Percentiles rank a stretch among this genome's conserved stretches.
These are phyloP conservation scores for Solanum hybrid DNA, from an alignment of 305 asterid species.

Conservation along the genomic window DNA sequence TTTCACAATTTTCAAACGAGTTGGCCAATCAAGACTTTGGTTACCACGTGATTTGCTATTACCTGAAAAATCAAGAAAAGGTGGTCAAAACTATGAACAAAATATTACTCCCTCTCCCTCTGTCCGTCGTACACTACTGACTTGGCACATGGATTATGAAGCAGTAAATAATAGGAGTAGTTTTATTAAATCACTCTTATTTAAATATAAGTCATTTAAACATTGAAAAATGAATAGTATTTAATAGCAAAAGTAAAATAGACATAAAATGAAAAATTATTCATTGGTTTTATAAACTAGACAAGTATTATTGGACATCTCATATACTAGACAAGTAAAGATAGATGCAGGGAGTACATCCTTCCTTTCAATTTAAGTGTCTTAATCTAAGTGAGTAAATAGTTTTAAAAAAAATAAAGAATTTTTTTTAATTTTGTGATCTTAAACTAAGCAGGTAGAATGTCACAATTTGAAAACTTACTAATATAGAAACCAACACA, in stretches of 20 bases:
- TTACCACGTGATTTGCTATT: slow-evolving; percentile 29
- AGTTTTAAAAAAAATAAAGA: no score
- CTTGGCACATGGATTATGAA: not conserved
- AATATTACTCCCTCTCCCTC: not conserved
- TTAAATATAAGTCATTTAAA: not conserved
- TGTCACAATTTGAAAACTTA: not conserved
- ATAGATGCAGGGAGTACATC: not conserved
- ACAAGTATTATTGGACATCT: not conserved
- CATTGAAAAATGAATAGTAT: not conserved
- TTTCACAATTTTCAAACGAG: slow-evolving; percentile 60
- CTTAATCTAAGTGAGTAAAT: not conserved
- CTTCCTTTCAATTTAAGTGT: not conserved
- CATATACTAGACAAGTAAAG: not conserved
- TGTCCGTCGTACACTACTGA: no score
- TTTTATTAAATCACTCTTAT: no score
- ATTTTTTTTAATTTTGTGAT: fast-evolving
- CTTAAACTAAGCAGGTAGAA: not conserved
- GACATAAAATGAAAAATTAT: no score
- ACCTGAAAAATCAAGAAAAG: slow-evolving; percentile 20
- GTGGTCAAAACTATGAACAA: not conserved
- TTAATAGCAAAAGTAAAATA: no score
- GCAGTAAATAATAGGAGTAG: not conserved
- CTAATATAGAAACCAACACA: not conserved
- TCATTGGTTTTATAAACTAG: not conserved
- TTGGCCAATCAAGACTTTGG: slow-evolving; percentile 54